Evolutionary conservation across 441 rosid species (phyloP).

Genomic region (Corymbia calophylla): DNA sequence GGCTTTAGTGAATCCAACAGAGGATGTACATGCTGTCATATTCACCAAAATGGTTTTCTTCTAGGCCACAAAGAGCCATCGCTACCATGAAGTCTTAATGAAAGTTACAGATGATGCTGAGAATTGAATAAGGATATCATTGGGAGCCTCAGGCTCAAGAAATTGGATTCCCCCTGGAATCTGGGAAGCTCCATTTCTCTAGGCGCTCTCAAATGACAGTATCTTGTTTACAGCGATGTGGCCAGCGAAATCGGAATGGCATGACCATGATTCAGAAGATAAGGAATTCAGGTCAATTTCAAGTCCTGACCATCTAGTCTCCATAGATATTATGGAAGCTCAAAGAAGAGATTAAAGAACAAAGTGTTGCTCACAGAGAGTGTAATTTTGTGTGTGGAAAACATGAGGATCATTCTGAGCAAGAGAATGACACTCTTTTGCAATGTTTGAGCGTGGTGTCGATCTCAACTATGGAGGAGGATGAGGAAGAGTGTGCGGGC

Average conservation of each 20-base stretch:
- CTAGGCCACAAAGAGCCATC: neutral
- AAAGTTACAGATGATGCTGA: neutral
- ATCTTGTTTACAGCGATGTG: neutral
- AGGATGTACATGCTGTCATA: neutral
- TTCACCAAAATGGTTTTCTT: neutral
- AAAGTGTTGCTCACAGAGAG: neutral
- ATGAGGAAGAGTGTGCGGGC: slow-evolving; percentile 27
- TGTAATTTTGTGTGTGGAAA: neutral
- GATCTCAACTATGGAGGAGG: slow-evolving; percentile 17
- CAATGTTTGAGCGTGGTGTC: neutral
- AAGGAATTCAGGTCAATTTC: neutral
- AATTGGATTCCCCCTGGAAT: neutral
- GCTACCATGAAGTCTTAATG: neutral
- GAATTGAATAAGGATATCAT: neutral
- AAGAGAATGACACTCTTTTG: neutral
- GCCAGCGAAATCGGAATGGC: rapidly evolving
- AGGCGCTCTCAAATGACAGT: neutral
- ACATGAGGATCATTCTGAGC: neutral
- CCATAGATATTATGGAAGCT: neutral
- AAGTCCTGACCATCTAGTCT: neutral
- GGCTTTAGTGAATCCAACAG: neutral
- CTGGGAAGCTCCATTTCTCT: neutral
- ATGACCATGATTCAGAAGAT: neutral
- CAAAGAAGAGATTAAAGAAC: neutral
- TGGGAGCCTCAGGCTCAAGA: neutral